phyloP scores from a whole-genome alignment of 768 basidiomycete species.

The Leucocoprinus leucothites region DNA sequence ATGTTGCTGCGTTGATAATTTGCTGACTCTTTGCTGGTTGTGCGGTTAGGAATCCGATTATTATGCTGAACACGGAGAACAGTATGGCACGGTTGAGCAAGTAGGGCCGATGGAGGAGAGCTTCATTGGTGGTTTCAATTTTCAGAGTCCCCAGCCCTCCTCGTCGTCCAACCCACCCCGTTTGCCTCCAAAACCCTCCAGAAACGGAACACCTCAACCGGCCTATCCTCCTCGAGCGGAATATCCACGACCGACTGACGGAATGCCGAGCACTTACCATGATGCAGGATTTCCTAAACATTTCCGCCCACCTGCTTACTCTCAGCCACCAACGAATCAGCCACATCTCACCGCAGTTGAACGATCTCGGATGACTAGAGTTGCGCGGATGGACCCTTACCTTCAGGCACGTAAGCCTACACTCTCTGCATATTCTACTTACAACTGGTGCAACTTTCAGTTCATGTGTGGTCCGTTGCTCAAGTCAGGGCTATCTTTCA shows the following conservation, averaged over 20 bases:
- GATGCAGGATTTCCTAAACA: neutral
- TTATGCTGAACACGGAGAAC: conserved; percentile 11
- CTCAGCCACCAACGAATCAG: too few species aligned
- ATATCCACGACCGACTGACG: neutral
- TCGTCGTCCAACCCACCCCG: conserved; percentile 17
- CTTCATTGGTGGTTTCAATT: conserved; percentile 56
- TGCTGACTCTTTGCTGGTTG: too few species aligned
- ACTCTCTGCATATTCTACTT: conserved; percentile 1
- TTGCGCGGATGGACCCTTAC: conserved; percentile 74
- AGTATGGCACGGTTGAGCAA: conserved; percentile 47
- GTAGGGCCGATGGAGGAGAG: conserved; percentile 53
- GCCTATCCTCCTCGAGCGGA: too few species aligned
- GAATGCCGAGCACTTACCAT: neutral
- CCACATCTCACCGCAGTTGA: conserved; percentile 55
- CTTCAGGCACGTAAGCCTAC: conserved; percentile 57
- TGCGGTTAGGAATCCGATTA: conserved; percentile 29
- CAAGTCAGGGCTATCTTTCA: conserved; percentile 27
- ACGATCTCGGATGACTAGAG: conserved; percentile 54
- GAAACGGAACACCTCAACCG: conserved; percentile 34
- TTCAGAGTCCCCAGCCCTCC: conserved; percentile 27
- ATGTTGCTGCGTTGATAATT: neutral
- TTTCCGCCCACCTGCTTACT: conserved; percentile 12
- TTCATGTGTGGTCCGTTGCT: conserved; percentile 92
- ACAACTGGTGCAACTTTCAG: conserved; percentile 25
- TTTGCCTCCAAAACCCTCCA: conserved; percentile 47